Evolutionary conservation across 768 basidiomycete genomes (phyloP).

Genomic region (Chalciporus piperatus): DNA sequence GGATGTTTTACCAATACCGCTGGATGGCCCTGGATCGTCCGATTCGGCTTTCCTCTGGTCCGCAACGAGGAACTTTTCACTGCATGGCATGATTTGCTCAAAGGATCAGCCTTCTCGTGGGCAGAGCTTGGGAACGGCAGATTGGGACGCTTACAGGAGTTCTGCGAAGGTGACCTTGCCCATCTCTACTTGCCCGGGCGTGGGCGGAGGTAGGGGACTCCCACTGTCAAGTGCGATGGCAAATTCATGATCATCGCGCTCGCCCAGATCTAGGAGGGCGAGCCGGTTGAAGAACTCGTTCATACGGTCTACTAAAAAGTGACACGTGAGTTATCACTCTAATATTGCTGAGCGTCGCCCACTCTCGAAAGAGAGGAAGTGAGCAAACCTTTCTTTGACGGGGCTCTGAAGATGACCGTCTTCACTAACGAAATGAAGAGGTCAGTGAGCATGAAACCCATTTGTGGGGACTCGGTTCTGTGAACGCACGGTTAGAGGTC

Average conservation of each 20-base stretch:
- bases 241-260: slow-evolving; percentile 15
- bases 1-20: no score
- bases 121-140: background rate
- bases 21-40: background rate
- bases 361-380: no score
- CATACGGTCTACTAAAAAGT: background rate
- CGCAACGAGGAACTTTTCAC: slow-evolving; percentile 12
- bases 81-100: background rate
- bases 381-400: background rate
- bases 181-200: slow-evolving; percentile 21
- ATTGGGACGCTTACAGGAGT: slow-evolving; percentile 5
- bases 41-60: slow-evolving; percentile 3
- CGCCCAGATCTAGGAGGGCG: slow-evolving; percentile 12
- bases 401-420: background rate
- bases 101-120: background rate
- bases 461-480: background rate
- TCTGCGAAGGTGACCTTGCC: slow-evolving; percentile 9
- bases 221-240: slow-evolving; percentile 36
- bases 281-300: slow-evolving; percentile 3
- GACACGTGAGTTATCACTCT: background rate
- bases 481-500: no score
- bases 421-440: background rate
- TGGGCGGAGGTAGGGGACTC: slow-evolving; percentile 16
- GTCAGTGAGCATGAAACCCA: slow-evolving; percentile 11
- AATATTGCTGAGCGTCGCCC: no score